Evolutionary conservation across 2,329 filamentous ascomycete genomes (phyloP).

Genomic region (Aciculosporium take): DNA sequence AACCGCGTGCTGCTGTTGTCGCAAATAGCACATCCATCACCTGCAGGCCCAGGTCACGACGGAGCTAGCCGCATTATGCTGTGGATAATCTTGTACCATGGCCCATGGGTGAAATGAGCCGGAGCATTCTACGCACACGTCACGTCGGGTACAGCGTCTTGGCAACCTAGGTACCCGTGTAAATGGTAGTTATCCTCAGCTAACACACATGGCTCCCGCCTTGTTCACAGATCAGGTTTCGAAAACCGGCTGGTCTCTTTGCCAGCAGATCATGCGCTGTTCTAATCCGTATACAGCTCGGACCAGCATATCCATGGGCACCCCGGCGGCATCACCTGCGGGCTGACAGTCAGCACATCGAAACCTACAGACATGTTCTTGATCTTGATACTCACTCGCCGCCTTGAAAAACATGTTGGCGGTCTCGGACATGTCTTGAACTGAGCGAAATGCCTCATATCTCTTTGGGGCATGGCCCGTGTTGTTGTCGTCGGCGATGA

Average conservation of each 20-base stretch:
- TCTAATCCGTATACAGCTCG: constrained; percentile 26
- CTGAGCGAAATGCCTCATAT: constrained; percentile 19
- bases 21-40: too few relatives aligned
- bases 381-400: constrained; percentile 15
- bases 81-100: too few relatives aligned
- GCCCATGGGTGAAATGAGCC: too few relatives aligned
- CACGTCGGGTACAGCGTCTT: too few relatives aligned
- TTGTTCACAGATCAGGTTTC: background rate
- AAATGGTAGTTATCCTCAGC: background rate
- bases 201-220: background rate
- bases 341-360: constrained; percentile 5
- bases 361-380: background rate
- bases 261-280: constrained; percentile 21
- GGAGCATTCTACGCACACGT: too few relatives aligned
- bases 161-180: background rate
- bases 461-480: background rate
- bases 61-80: too few relatives aligned
- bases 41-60: too few relatives aligned
- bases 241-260: constrained; percentile 9
- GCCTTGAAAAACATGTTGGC: constrained; percentile 20
- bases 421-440: constrained; percentile 17
- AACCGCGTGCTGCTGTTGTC: too few relatives aligned
- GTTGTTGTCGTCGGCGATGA: constrained; percentile 3
- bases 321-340: constrained; percentile 18
- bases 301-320: constrained; percentile 20